Conservation (phyloP, 441 rosid genomes). For the Omphalea diandra region DNA sequence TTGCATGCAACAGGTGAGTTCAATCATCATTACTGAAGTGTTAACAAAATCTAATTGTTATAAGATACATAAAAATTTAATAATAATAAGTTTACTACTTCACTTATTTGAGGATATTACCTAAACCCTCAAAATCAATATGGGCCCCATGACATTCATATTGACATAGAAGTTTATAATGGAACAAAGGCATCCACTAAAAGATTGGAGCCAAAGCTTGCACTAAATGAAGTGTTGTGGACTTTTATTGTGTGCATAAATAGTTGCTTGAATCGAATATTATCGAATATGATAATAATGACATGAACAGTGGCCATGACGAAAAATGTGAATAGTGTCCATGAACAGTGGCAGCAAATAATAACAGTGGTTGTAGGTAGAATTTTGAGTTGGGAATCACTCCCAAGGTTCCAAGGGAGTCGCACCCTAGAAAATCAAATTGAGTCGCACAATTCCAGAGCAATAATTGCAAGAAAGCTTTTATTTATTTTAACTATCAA, state of each 20-base stretch:
- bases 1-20: not conserved
- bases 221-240: not conserved
- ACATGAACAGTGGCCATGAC: too few species aligned
- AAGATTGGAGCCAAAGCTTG: not conserved
- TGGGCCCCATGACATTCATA: not conserved
- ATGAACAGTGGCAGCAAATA: too few species aligned
- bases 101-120: not conserved
- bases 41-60: too few species aligned
- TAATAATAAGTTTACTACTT: not conserved
- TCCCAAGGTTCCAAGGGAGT: too few species aligned
- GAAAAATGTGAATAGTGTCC: too few species aligned
- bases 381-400: too few species aligned
- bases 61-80: not conserved
- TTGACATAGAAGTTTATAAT: not conserved
- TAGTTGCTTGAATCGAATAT: not conserved
- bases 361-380: too few species aligned
- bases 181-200: not conserved
- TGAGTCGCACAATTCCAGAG: too few species aligned
- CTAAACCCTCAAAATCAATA: not conserved
- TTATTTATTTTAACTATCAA: too few species aligned
- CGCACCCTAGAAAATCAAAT: too few species aligned
- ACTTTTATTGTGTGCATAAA: too few species aligned
- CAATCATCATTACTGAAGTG: not conserved
- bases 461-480: too few species aligned
- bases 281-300: not conserved